Evolutionary conservation across 108 stramenopile species (phyloP), one percentile per base, ranked within the genome.

Genomic region (Skeletonema costatum): DNA sequence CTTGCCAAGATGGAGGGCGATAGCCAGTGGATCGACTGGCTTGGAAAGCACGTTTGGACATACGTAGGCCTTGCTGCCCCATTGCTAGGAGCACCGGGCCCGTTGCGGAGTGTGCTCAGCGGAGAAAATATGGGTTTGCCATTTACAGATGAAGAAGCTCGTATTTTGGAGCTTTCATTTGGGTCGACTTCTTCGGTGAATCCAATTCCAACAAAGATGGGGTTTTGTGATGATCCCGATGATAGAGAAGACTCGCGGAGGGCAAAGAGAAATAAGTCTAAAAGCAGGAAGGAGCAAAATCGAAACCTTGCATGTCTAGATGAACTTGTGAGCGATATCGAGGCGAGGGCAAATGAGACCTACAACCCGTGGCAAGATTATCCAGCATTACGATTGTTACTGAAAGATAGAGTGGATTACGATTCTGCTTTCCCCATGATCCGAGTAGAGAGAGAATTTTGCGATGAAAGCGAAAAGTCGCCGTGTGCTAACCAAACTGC

Each of bases 51-150:
- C 72, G 87, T 95, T 30, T 92, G 89, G 88, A 85, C 91, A 0
- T 96, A 94, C 70, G 88, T 94, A 5, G 96, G 92, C 5, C 60
- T 96, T 8, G 85, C 91, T 10, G 88, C 96, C 0, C 96, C 93
- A 4, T 66, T 93, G 21, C 64, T 96, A 29, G 96, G 96, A 10
- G 96, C 92, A 3, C 82, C 93, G 12, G 93, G 92, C 77, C 92
- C 92, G n/a, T 76, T 96, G 21, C 84, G 93, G 29, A 85, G 91
- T 42, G 96, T 94, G 12, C 76, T 96, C 7, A 86, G 82, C 63
- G 96, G 96, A 38, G 96, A 96, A 72, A 93, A 89, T 60, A 96
- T 96, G 96, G 96, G 96, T 10, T 68, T 96, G 64, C 96, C 96
- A 17, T 79, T 96, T 19, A 85, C 80, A 8, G 91, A 96, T 68